Base-by-base conservation (phyloP, 352 stramenopile genomes). In the Globisporangium splendens region DNA sequence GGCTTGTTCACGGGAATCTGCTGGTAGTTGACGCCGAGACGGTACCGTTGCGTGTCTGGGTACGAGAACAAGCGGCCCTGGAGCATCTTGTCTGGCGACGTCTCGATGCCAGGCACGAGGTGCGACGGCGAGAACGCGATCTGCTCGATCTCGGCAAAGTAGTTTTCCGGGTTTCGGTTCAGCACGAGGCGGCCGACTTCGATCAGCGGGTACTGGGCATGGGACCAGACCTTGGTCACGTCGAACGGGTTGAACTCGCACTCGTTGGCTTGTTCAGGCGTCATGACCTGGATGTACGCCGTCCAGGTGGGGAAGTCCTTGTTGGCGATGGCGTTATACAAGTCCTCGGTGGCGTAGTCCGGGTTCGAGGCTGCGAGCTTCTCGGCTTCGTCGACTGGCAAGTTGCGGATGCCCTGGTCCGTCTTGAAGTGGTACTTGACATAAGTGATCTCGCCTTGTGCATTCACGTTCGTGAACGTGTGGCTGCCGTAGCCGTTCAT, bases 401-500 rank as follows among this genome's bases (percentile, higher is more conserved):
- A 72, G 61, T 96, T 96, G 52, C 83, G 80, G 58, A 93, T 92
- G 8, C 89, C 91, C 28, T 92, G 82, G 64, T 97, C 84, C 10
- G 90, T 90, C 59, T 97, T 96, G 59, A 95, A 94, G 63, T 98
- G 91, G 61, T 96, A 98, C 74, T 98, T 98, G 58, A 97, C 85
- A 56, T 91, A 98, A 22, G 84, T 71, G n/a, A 65, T 69, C 44
- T 91, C 72, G 22, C 77, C 82, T 35, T 85, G 56, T 4, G 63
- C 76, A 62, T 96, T 96, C n/a, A 94, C 79, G 65, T 88, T 91
- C 58, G 89, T 88, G 69, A 97, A 97, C 47, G 91, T 97, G 74
- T 97, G 88, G 61, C 72, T 90, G 50, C 91, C 91, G 69, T 96
- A 97, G 31, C 89, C 91, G 56, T 97, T 91, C 86, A 97, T 95